phyloP scores from a whole-genome alignment of 1,284 basidiomycete genomes.

The Tylopilus sp. region DNA sequence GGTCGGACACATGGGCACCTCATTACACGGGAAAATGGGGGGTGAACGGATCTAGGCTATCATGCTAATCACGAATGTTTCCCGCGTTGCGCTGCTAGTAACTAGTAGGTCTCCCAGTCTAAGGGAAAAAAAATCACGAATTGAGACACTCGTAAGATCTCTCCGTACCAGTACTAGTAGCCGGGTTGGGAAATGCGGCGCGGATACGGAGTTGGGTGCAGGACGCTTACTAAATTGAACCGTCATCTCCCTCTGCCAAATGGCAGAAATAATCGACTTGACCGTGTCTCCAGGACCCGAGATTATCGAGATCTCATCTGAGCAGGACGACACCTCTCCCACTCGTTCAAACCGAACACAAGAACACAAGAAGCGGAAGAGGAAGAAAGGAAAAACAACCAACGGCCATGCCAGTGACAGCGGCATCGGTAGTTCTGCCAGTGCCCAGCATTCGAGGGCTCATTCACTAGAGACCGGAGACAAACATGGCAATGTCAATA shows the following conservation, averaged over 20 bases:
- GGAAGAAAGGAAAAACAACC: conserved; percentile 16
- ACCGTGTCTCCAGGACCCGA: conserved; percentile 28
- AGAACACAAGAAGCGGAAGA: conserved; percentile 19
- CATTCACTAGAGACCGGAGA: conserved; percentile 17
- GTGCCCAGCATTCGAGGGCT: conserved; percentile 15
- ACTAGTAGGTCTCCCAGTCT: too few relatives aligned
- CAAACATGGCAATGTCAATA: background rate
- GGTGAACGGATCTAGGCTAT: too few relatives aligned
- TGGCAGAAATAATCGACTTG: conserved; percentile 34
- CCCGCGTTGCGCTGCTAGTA: too few relatives aligned
- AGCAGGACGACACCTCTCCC: conserved; percentile 9
- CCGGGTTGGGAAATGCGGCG: too few relatives aligned
- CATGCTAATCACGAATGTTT: too few relatives aligned
- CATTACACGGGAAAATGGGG: too few relatives aligned
- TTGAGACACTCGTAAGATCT: too few relatives aligned
- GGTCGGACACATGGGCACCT: too few relatives aligned
- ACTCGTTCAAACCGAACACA: conserved; percentile 1
- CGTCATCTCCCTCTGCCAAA: conserved; percentile 4
- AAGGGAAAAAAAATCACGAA: too few relatives aligned
- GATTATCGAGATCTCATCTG: conserved; percentile 32
- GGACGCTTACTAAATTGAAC: too few relatives aligned
- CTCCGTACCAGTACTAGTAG: too few relatives aligned
- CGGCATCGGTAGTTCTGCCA: conserved; percentile 6
- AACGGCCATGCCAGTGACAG: conserved; percentile 11
- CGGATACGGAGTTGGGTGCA: background rate